Conservation (phyloP, 495 filamentous ascomycete genomes). For the Aspergillus carlsbadensis region DNA sequence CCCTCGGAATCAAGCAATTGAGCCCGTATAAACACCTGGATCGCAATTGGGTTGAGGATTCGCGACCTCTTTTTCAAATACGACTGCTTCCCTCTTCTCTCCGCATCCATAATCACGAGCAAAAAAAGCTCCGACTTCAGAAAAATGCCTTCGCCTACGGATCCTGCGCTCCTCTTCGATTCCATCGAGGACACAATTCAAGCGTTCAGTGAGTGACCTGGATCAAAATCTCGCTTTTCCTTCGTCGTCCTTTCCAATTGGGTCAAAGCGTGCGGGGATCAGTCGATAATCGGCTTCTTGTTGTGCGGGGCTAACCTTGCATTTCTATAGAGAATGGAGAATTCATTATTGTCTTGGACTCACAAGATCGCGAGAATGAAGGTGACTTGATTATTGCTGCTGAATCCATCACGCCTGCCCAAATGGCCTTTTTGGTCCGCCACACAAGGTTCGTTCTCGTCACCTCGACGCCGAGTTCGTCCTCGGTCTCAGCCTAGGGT, state of each 20-base stretch:
- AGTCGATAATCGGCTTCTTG: background rate
- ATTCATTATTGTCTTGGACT: slow-evolving; percentile 95
- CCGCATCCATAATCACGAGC: background rate
- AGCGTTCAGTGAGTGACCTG: slow-evolving; percentile 69
- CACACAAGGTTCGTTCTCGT: slow-evolving; percentile 57
- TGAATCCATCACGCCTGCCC: slow-evolving; percentile 75
- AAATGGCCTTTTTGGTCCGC: slow-evolving; percentile 94
- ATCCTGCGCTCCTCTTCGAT: slow-evolving; percentile 59
- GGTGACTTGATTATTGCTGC: slow-evolving; percentile 97
- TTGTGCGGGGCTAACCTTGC: slow-evolving; percentile 11
- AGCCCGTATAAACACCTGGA: background rate
- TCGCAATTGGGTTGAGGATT: background rate
- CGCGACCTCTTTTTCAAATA: background rate
- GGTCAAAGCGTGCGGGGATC: background rate
- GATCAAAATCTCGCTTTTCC: background rate
- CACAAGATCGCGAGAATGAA: slow-evolving; percentile 89
- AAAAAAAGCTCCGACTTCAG: slow-evolving; percentile 7
- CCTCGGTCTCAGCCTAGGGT: background rate
- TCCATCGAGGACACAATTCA: slow-evolving; percentile 79
- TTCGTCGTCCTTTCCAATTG: slow-evolving; percentile 7
- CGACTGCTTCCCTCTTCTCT: background rate
- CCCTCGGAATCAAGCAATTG: background rate
- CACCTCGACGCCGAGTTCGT: background rate
- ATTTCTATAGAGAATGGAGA: slow-evolving; percentile 69
- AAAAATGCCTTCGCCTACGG: slow-evolving; percentile 41